Evolutionary conservation across 139 green algal genomes (phyloP), one percentile per base, ranked within the genome.

Genomic region (Diplosphaera chodatii): DNA sequence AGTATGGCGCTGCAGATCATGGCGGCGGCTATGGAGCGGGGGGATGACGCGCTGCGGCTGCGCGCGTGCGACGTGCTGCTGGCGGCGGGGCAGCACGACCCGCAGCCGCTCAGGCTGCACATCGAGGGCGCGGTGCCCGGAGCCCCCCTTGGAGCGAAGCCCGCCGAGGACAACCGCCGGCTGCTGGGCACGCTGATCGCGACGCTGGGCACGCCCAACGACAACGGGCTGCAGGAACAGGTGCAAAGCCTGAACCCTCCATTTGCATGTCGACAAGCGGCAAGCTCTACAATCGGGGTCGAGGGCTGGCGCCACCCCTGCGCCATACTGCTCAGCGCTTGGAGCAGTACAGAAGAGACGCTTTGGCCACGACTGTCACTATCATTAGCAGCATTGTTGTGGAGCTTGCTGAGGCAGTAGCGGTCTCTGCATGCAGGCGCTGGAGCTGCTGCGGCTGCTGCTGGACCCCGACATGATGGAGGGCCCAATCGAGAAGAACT

Each of bases 1-100:
- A n/a, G n/a, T n/a, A n/a, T n/a, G n/a, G n/a, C n/a, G n/a, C 18
- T 4, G 30, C 77, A 90, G 82, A 85, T 88, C 28, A 75, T 94
- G 55, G 85, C 77, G 1, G 55, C 62, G 22, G 81, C 86, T 3
- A 33, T 96, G 63, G 56, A 80, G 41, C 34, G 68, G 27, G 71
- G 71, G 6, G 75, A 78, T 22, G 64, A 79, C 18, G 68, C 68
- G 22, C 32, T 87, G 27, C 91, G 87, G 76, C 78, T 97, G 15
- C 82, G 83, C 25, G 93, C 87, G 0, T 89, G 83, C 15, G 95
- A 98, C 77, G 83, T 98, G 23, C 78, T 99, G 63, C 85, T 96
- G 70, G 91, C 88, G 3, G 75, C 79, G 4, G 83, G 88, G 56
- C 82, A 89, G 66, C 91, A 96, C 68, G 94, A 99, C 80, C 81